These are phyloP conservation scores for Talaromyces islandicus DNA, from an alignment of 2,329 filamentous ascomycete genomes.

Conservation along the genomic window DNA sequence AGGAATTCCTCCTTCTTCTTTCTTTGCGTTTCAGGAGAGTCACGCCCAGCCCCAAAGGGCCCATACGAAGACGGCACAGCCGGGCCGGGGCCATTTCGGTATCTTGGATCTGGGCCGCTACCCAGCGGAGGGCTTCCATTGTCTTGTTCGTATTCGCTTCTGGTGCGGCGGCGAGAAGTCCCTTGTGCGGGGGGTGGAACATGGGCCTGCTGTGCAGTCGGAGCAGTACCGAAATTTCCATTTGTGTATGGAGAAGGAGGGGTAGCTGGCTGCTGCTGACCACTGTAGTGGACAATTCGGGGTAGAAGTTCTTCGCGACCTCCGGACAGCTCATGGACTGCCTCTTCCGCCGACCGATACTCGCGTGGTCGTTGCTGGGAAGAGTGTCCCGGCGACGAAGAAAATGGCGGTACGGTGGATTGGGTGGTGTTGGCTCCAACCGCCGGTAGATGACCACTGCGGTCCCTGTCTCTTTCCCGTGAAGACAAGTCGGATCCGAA, in stretches of 20 bases:
- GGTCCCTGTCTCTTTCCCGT: constrained; percentile 31
- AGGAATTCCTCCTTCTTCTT: constrained; percentile 93
- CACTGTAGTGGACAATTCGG: constrained; percentile 90
- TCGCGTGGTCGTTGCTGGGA: constrained; percentile 63
- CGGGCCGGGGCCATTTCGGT: constrained; percentile 29
- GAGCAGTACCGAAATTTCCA: constrained; percentile 43
- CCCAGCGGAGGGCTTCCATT: constrained; percentile 80
- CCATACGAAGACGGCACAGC: constrained; percentile 43
- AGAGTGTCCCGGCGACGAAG: constrained; percentile 60
- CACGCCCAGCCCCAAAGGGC: constrained; percentile 73
- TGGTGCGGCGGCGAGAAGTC: constrained; percentile 60
- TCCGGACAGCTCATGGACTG: constrained; percentile 80
- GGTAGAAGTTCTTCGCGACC: constrained; percentile 90
- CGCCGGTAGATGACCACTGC: constrained; percentile 43
- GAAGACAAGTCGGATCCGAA: constrained; percentile 69
- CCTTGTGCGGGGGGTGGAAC: constrained; percentile 21
- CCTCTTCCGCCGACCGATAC: constrained; percentile 93
- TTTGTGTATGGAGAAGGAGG: constrained; percentile 56
- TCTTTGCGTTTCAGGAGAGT: constrained; percentile 74
- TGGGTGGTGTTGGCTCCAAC: constrained; percentile 59
- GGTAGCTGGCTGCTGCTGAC: constrained; percentile 55
- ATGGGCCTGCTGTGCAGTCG: constrained; percentile 58
- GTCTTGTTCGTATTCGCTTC: constrained; percentile 86
- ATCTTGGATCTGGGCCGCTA: constrained; percentile 55
- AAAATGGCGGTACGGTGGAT: constrained; percentile 61